Percentiles rank a stretch among this genome's conserved stretches.
These are phyloP conservation scores for Trametes pubescens DNA, from an alignment of 1,284 basidiomycete species.

Conservation along the genomic window DNA sequence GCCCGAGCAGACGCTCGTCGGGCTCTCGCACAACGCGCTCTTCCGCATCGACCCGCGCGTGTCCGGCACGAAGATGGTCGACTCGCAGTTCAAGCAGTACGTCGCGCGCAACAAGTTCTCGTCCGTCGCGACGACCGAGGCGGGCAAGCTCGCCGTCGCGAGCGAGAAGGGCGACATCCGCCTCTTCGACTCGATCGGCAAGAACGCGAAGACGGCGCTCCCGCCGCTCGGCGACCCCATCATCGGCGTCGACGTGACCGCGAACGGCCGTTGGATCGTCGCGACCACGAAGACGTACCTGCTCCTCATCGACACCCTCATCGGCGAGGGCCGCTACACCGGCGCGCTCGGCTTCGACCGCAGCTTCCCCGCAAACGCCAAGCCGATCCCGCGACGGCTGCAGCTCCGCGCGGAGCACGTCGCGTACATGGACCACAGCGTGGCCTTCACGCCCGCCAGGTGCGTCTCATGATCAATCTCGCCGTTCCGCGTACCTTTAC, in stretches of 20 bases:
- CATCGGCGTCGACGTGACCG: slow-evolving; percentile 93
- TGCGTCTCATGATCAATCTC: slow-evolving; percentile 49
- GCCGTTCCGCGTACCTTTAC: background rate
- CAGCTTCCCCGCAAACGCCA: slow-evolving; percentile 93
- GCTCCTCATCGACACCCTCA: slow-evolving; percentile 94
- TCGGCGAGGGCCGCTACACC: slow-evolving; percentile 89
- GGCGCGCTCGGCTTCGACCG: slow-evolving; percentile 93
- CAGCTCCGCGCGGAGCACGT: slow-evolving; percentile 94
- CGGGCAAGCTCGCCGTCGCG: slow-evolving; percentile 91
- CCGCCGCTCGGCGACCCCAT: slow-evolving; percentile 97
- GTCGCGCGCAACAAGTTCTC: slow-evolving; percentile 96
- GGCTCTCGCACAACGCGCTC: slow-evolving; percentile 91
- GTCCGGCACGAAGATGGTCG: slow-evolving; percentile 92
- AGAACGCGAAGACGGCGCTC: slow-evolving; percentile 99
- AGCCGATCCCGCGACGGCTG: slow-evolving; percentile 90
- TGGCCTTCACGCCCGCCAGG: slow-evolving; percentile 94
- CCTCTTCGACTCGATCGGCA: slow-evolving; percentile 95
- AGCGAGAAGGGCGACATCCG: slow-evolving; percentile 98
- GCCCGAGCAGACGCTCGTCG: slow-evolving; percentile 92
- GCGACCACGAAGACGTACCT: slow-evolving; percentile 97
- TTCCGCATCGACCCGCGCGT: slow-evolving; percentile 98
- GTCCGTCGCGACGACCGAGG: slow-evolving; percentile 88
- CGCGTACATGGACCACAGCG: slow-evolving; percentile 91
- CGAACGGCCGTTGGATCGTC: slow-evolving; percentile 94
- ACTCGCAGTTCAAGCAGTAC: slow-evolving; percentile 97